Conservation (phyloP, 352 stramenopile species). For the Thraustochytrium sp. region DNA sequence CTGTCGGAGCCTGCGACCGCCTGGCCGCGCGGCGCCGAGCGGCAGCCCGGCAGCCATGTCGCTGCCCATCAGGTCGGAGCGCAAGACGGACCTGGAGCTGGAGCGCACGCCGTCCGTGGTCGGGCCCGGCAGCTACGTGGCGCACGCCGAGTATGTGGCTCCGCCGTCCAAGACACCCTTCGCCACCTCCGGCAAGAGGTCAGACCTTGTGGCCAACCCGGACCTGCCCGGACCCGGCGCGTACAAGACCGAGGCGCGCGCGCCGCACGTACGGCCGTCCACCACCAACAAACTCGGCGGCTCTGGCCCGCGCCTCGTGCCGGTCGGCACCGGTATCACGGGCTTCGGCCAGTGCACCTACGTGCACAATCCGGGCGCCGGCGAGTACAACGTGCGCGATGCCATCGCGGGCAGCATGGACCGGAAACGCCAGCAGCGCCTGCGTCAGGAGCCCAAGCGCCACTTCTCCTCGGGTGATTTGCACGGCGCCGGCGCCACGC, state of each 20-base stretch:
- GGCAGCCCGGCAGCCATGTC: background rate
- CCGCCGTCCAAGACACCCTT: background rate
- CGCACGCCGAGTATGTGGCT: background rate
- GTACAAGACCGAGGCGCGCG: background rate
- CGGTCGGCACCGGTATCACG: background rate
- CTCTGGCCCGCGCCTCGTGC: background rate
- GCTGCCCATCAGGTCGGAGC: constrained; percentile 7
- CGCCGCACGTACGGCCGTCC: background rate
- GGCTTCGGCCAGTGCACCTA: background rate
- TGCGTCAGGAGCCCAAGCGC: no score
- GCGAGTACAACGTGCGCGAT: background rate
- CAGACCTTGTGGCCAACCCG: background rate
- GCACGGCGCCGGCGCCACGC: background rate
- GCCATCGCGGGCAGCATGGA: background rate
- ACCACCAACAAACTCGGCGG: background rate
- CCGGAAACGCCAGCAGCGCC: no score
- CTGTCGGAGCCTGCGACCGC: background rate
- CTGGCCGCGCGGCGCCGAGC: background rate
- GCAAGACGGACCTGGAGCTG: background rate
- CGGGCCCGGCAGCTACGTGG: constrained; percentile 5
- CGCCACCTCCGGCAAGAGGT: background rate
- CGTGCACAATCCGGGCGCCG: background rate
- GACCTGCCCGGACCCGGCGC: constrained; percentile 6
- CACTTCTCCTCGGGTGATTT: constrained; percentile 3
- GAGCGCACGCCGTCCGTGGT: background rate